A percentile compares a stretch with the other conserved stretches of the same genome.
These are phyloP conservation scores for Erodium maritimum DNA, from an alignment of 345 rosid genomes.

Conservation along the genomic window DNA sequence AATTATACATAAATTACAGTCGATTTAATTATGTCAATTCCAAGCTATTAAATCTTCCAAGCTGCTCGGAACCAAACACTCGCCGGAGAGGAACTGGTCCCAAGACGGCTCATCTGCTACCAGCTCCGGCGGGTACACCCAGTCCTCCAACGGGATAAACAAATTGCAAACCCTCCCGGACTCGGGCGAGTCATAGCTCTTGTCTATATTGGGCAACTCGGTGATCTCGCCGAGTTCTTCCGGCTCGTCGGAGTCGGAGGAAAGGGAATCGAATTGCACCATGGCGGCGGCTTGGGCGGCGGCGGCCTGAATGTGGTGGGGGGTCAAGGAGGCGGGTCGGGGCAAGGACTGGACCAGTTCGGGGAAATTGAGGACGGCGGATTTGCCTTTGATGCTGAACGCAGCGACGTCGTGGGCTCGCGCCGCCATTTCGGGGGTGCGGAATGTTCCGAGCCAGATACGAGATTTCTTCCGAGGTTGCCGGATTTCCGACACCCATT, in stretches of 20 bases:
- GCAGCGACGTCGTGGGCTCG: conserved; percentile 3
- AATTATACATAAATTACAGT: too few species aligned
- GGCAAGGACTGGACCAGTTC: conserved; percentile 38
- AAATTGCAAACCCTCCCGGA: too few species aligned
- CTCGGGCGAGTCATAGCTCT: too few species aligned
- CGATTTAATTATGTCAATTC: too few species aligned
- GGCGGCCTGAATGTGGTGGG: conserved; percentile 66
- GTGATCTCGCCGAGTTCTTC: too few species aligned
- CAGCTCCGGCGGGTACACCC: too few species aligned
- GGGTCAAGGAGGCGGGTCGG: conserved; percentile 46
- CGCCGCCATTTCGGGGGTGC: conserved; percentile 2
- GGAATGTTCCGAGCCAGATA: conserved; percentile 2
- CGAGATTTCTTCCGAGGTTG: conserved; percentile 1
- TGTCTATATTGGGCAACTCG: too few species aligned
- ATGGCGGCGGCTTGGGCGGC: conserved; percentile 66
- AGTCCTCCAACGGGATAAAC: too few species aligned
- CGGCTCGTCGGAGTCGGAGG: background rate
- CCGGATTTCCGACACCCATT: conserved; percentile 4
- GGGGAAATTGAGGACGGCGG: conserved; percentile 58
- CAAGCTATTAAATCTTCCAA: too few species aligned
- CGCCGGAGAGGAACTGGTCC: too few species aligned
- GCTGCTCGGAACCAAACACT: too few species aligned
- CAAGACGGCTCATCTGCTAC: too few species aligned
- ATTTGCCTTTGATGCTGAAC: background rate
- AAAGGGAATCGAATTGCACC: conserved; percentile 16